Conservation (phyloP, 768 basidiomycete species). For the Pleurotus tuoliensis region DNA sequence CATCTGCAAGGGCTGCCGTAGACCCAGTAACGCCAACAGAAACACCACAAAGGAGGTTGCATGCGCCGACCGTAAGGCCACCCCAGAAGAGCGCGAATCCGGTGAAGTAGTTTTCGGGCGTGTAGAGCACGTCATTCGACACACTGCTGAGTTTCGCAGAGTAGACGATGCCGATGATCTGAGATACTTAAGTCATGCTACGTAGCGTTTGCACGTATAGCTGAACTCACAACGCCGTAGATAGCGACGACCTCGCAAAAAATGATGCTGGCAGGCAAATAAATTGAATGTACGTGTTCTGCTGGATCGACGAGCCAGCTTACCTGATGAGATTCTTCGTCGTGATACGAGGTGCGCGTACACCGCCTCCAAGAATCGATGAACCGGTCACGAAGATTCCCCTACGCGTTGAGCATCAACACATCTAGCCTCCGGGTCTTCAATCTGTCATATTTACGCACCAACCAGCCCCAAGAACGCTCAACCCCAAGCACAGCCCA, state of each 20-base stretch:
- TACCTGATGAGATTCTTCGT: conserved; percentile 98
- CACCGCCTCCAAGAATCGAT: conserved; percentile 96
- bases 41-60: conserved; percentile 93
- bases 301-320: conserved; percentile 13
- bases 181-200: not conserved
- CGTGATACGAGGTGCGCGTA: conserved; percentile 86
- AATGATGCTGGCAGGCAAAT: conserved; percentile 66
- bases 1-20: conserved; percentile 92
- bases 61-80: conserved; percentile 88
- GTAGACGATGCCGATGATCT: conserved; percentile 98
- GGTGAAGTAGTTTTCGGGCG: conserved; percentile 87
- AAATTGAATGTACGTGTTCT: not conserved
- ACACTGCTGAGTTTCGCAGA: conserved; percentile 72
- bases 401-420: conserved; percentile 43
- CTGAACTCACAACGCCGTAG: conserved; percentile 79
- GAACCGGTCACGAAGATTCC: conserved; percentile 96
- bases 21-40: conserved; percentile 94
- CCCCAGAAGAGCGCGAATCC: conserved; percentile 97
- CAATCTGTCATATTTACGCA: conserved; percentile 31
- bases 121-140: conserved; percentile 69
- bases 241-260: conserved; percentile 99
- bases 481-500: conserved; percentile 89
- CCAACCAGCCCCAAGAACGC: conserved; percentile 96
- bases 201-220: not conserved
- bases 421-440: conserved; percentile 4